Percentiles rank a stretch among this genome's conserved stretches.
phyloP scores from a whole-genome alignment of 768 basidiomycete genomes.

The Neoboletus subvelutipes region DNA sequence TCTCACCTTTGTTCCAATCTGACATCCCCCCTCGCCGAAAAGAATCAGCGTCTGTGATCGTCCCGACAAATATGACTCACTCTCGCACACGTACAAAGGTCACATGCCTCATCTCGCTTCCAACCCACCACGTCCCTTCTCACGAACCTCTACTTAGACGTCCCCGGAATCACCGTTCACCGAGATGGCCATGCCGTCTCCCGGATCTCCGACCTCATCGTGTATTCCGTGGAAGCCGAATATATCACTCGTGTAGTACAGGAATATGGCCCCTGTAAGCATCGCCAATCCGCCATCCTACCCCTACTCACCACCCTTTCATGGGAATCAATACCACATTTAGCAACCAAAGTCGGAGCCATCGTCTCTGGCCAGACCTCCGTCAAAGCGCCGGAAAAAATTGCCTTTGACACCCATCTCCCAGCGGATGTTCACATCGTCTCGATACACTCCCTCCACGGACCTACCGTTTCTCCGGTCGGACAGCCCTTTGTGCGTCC shows the following conservation, averaged over 20 bases:
- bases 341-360: slow-evolving; percentile 90
- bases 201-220: slow-evolving; percentile 86
- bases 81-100: slow-evolving; percentile 66
- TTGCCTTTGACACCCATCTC: slow-evolving; percentile 85
- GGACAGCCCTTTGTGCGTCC: slow-evolving; percentile 84
- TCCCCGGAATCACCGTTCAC: slow-evolving; percentile 64
- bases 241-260: slow-evolving; percentile 80
- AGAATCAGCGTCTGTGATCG: slow-evolving; percentile 92
- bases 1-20: neutral
- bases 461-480: slow-evolving; percentile 81
- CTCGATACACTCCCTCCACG: slow-evolving; percentile 93
- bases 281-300: neutral
- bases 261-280: slow-evolving; percentile 88
- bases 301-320: neutral
- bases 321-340: neutral
- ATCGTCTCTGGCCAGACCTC: slow-evolving; percentile 96
- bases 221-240: slow-evolving; percentile 95
- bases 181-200: slow-evolving; percentile 87
- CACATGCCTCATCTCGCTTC: slow-evolving; percentile 33
- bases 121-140: slow-evolving; percentile 5
- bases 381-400: slow-evolving; percentile 91
- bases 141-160: slow-evolving; percentile 36
- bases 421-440: slow-evolving; percentile 87
- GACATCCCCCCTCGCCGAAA: neutral
- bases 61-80: slow-evolving; percentile 65